Evolutionary conservation across 768 basidiomycete genomes (phyloP).

Genomic region (Neoboletus magnificus): DNA sequence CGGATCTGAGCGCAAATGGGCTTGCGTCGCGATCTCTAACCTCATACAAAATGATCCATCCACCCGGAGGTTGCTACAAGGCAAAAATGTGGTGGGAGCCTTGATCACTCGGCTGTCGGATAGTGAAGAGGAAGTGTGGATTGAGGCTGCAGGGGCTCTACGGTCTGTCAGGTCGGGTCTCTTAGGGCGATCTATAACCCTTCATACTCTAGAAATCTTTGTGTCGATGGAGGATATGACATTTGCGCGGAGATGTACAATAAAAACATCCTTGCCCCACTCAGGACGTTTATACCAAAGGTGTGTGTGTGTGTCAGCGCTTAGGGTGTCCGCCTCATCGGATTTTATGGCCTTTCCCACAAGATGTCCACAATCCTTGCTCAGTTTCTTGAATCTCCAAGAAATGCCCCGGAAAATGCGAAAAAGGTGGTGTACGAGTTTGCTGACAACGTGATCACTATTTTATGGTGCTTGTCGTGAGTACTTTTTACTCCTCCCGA

Average conservation of each 20-base stretch:
- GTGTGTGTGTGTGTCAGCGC: conserved; percentile 36
- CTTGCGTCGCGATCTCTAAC: conserved; percentile 94
- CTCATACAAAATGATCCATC: conserved; percentile 94
- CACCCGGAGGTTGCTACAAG: conserved; percentile 83
- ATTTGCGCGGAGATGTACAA: conserved; percentile 98
- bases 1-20: conserved; percentile 85
- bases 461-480: conserved; percentile 93
- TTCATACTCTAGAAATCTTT: conserved; percentile 66
- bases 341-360: neutral
- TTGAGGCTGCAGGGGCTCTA: conserved; percentile 85
- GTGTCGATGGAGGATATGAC: conserved; percentile 93
- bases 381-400: conserved; percentile 59
- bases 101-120: conserved; percentile 88
- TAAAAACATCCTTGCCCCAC: conserved; percentile 81
- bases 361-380: conserved; percentile 76
- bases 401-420: conserved; percentile 62
- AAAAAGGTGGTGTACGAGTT: conserved; percentile 81
- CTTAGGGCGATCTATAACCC: conserved; percentile 6
- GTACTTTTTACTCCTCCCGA: conserved; percentile 32
- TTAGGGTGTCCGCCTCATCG: neutral
- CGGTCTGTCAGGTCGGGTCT: conserved; percentile 48
- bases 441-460: conserved; percentile 89
- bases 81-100: conserved; percentile 84
- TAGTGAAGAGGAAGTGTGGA: conserved; percentile 83
- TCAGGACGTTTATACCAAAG: conserved; percentile 76